Evolutionary conservation across 2,329 filamentous ascomycete genomes (phyloP), one percentile per base, ranked within the genome.

Genomic region (Fusarium coffeatum): DNA sequence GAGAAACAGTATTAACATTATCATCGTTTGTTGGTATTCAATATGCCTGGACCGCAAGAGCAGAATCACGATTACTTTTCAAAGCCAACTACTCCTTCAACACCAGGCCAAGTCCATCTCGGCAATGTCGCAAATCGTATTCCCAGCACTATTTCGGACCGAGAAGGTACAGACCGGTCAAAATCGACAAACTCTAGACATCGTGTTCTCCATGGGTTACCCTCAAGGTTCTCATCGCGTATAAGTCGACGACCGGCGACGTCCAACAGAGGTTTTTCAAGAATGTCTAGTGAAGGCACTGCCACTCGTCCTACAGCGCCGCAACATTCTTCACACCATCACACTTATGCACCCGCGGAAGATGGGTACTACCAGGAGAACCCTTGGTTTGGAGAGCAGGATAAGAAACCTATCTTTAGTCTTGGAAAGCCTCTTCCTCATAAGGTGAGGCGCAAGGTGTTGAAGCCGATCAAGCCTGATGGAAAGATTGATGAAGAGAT

Each of bases 341-440:
- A 54, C 7, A 59, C 41, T 22, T 68, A 55, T 50, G 59, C 50
- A 22, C 68, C 66, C 2, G 72, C 74, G 0, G 64, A 72, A 10
- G 69, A 70, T 46, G 69, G 53, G 0, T 72, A 72, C 16, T 60
- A 59, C 8, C 43, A 72, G 6, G 66, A 68, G 13, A 72, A 72
- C 1, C 70, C 69, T 13, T 72, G 69, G 69, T 72, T 70, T n/a
- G 59, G 59, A 3, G 55, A 70, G 30, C 40, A 45, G 4, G 60
- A 48, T 2, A 57, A 65, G 20, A 72, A 72, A 5, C 69, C 69
- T 1, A 64, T 72, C 2, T 72, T 72, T 18, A 72, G 70, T 27
- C 63, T 72, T 8, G 70, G 66, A 13, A 67, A 67, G 3, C 70
- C 70, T 12, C 41, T 72, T 6, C 70, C 70, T 9, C 70, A 72